These are phyloP conservation scores for Sugiyamaella valdiviana DNA, from an alignment of 805 yeast genomes.

Conservation along the genomic window DNA sequence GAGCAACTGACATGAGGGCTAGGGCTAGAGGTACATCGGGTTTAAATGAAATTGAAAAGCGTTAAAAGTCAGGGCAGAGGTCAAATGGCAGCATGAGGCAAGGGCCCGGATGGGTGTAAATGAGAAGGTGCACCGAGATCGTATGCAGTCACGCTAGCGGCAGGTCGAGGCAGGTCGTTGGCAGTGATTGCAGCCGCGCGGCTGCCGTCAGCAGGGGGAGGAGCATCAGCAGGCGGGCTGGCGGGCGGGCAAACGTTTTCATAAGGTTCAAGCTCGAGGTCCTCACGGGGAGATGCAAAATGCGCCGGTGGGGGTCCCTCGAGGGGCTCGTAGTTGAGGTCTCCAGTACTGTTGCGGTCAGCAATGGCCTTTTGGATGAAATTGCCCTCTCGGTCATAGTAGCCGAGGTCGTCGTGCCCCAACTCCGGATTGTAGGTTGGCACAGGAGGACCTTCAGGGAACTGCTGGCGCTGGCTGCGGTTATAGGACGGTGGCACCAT, in stretches of 20 bases:
- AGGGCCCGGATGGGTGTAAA: too few species aligned
- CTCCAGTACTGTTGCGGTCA: not conserved
- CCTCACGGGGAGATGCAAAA: not conserved
- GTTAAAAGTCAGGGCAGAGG: too few species aligned
- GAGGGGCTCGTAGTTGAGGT: not conserved
- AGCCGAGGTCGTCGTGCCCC: slow-evolving; percentile 56
- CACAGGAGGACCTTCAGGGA: slow-evolving; percentile 18
- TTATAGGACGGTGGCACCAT: slow-evolving; percentile 75
- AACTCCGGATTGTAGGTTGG: slow-evolving; percentile 29
- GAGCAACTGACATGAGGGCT: too few species aligned
- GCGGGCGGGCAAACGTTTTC: too few species aligned
- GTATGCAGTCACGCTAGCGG: not conserved
- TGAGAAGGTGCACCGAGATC: too few species aligned
- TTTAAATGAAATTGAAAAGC: too few species aligned
- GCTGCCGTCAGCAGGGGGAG: not conserved
- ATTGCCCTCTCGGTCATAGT: slow-evolving; percentile 58
- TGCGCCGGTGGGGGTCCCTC: not conserved
- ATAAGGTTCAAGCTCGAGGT: too few species aligned
- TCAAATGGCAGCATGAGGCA: too few species aligned
- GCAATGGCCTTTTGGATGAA: slow-evolving; percentile 12
- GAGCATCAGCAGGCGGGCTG: not conserved
- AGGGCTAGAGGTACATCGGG: too few species aligned
- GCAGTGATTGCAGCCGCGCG: not conserved
- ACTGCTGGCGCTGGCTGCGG: slow-evolving; percentile 50
- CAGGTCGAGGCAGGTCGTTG: not conserved